Evolutionary conservation across 2,329 filamentous ascomycete species (phyloP).

Genomic region (Alternaria solani): DNA sequence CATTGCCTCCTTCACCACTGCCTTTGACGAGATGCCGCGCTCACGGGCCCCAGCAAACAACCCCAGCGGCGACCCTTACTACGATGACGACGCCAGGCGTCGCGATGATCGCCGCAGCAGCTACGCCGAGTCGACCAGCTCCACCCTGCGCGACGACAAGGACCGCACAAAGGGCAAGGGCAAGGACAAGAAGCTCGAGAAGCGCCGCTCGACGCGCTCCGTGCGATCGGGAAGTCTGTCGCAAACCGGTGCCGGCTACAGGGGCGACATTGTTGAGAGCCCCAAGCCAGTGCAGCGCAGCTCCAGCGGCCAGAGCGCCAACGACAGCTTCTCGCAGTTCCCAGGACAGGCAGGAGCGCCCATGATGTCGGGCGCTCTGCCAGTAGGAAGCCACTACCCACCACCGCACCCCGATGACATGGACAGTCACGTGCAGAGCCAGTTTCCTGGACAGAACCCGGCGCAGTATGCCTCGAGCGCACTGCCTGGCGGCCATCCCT

Average conservation of each 20-base stretch:
- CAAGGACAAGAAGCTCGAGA: constrained; percentile 38
- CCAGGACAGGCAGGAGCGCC: constrained; percentile 45
- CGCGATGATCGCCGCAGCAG: constrained; percentile 42
- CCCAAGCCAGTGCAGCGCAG: constrained; percentile 32
- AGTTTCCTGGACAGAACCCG: constrained; percentile 68
- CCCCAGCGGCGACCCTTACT: constrained; percentile 45
- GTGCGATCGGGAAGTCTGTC: constrained; percentile 38
- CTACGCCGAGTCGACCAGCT: constrained; percentile 40
- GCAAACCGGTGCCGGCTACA: constrained; percentile 37
- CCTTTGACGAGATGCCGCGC: constrained; percentile 42
- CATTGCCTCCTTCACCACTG: constrained; percentile 52
- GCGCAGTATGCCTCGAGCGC: constrained; percentile 56
- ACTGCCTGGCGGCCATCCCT: constrained; percentile 51
- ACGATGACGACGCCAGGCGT: constrained; percentile 39
- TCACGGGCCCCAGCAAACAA: constrained; percentile 20
- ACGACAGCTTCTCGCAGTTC: constrained; percentile 46
- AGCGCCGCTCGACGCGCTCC: constrained; percentile 42
- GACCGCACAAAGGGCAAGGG: constrained; percentile 39
- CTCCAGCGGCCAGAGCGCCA: constrained; percentile 43
- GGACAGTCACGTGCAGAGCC: constrained; percentile 61
- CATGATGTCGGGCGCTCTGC: constrained; percentile 47
- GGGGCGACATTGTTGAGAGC: constrained; percentile 43
- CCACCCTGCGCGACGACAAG: constrained; percentile 41
- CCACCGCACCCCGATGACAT: constrained; percentile 32
- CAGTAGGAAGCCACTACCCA: constrained; percentile 30